Base-by-base conservation (phyloP, 2,329 filamentous ascomycete species). In the Aspergillus fructus region DNA sequence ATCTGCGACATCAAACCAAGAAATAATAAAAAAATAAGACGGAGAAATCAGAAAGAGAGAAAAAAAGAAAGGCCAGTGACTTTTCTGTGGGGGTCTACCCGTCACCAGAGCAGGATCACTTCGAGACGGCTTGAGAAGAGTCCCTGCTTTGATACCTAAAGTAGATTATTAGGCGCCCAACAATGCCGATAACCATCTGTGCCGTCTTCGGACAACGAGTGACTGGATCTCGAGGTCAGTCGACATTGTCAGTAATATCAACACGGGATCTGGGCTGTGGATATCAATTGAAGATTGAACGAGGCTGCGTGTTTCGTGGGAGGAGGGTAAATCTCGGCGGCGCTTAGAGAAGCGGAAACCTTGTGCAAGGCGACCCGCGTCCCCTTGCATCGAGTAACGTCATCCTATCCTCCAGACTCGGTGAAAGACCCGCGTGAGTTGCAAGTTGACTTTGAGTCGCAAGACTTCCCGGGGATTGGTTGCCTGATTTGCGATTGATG, bases 1-100 rank as follows among this genome's bases (percentile, higher is more conserved):
- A 62, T 59, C 59, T 59, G 59, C 61, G 59, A 48, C 57, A 65
- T 49, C 59, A 56, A 62, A 46, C 40, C 47, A 41, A 30, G 5
- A 27, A 27, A 27, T 19, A 19, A 19, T 19, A 19, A 19, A 30
- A 45, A 59, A 59, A 62, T 37, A 52, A 46, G 13, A 45, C 37
- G 40, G 30, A 51, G 37, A 39, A 50, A 51, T 33, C 27, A 30
- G 27, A 4, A 30, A 37, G 52, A 34, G 4, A 50, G 30, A 41
- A 45, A 23, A 48, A 30, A 49, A 30, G 3, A 21, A 53, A 48
- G 33, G 12, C 49, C n/a, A 47, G 41, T 34, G 46, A 47, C 24
- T 15, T 58, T 47, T 39, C 43, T 40, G 55, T 41, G 30, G 40
- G 4, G 45, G 37, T 39, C 3, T n/a, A 7, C 21, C n/a, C 34